Evolutionary conservation across 495 filamentous ascomycete genomes (phyloP).

Genomic region (Immersiella caudata): DNA sequence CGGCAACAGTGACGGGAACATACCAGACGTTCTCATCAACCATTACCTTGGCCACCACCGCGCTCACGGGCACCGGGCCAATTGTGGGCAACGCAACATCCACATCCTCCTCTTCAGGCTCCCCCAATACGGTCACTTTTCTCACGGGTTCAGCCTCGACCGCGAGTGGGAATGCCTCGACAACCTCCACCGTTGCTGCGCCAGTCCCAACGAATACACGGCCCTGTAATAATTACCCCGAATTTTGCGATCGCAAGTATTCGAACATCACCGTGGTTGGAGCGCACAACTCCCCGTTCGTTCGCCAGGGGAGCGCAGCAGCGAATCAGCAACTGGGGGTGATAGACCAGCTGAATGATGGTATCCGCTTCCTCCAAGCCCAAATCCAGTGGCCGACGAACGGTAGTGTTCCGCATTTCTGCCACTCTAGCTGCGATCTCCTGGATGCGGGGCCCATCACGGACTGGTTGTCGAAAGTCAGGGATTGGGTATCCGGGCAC

Average conservation of each 20-base stretch:
- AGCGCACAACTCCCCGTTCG: slow-evolving; percentile 87
- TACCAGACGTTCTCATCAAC: slow-evolving; percentile 44
- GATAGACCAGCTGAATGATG: slow-evolving; percentile 77
- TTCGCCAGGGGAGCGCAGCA: slow-evolving; percentile 66
- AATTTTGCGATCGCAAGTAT: slow-evolving; percentile 80
- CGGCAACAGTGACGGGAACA: slow-evolving; percentile 36
- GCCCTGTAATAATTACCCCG: slow-evolving; percentile 85
- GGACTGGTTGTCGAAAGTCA: slow-evolving; percentile 69
- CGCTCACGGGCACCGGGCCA: slow-evolving; percentile 23
- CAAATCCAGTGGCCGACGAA: slow-evolving; percentile 61
- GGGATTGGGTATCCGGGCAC: slow-evolving; percentile 71
- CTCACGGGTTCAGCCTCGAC: slow-evolving; percentile 46
- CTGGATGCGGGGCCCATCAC: slow-evolving; percentile 78
- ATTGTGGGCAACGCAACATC: slow-evolving; percentile 48
- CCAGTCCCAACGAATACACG: slow-evolving; percentile 64
- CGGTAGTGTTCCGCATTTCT: slow-evolving; percentile 60
- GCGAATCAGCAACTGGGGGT: slow-evolving; percentile 77
- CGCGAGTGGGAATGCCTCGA: slow-evolving; percentile 34
- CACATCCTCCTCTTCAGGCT: slow-evolving; percentile 41
- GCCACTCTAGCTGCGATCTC: slow-evolving; percentile 77
- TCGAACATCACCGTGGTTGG: slow-evolving; percentile 88
- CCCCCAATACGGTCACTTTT: slow-evolving; percentile 42
- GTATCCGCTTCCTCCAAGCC: slow-evolving; percentile 87
- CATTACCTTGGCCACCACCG: slow-evolving; percentile 39
- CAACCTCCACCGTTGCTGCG: slow-evolving; percentile 44